Evolutionary conservation across 176 grass and related monocot species (phyloP), one percentile per base, ranked within the genome.

Genomic region (Aegilops bicornis): DNA sequence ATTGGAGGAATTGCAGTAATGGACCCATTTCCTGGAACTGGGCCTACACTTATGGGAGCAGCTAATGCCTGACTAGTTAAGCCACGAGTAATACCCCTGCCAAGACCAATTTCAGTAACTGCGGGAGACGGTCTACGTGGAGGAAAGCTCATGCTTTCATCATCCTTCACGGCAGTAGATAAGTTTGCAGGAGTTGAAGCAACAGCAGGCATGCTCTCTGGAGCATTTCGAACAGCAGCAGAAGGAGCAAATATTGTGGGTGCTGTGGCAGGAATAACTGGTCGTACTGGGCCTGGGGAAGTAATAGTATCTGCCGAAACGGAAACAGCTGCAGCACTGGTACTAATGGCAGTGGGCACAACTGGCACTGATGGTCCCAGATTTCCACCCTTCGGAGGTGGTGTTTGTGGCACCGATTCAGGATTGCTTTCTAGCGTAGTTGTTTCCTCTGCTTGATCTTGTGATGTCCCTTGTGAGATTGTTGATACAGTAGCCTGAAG

Each of bases 141-240:
- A 83, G 94, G 90, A 75, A 96, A 87, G 69, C 40, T 92, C 91
- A 88, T 90, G 62, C 56, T 86, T 70, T 94, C 97, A 83, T 99
- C 97, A 79, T 99, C 97, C 88, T 94, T 99, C 70, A 81, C 69
- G 23, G 87, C 58, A 59, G 30, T 80, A 58, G 92, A 86, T 94
- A 84, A 83, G 77, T 83, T 94, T 70, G 80, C 64, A 85, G 88
- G 87, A 81, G 86, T 62, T 82, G 90, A 79, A 66, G 82, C 42
- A 86, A 84, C 67, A 90, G 82, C 42, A 87, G 93, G 77, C 24
- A 83, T 84, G 24, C 54, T 89, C 73, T 99, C 94, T 4, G 90
- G 61, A 88, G 66, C 87, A 88, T 79, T 88, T 68, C 85, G 87
- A 86, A 82, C 81, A 88, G 85, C 80, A 82, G 84, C 71, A 77